phyloP scores from a whole-genome alignment of 495 filamentous ascomycete genomes.

The Trichoderma asperelloides region DNA sequence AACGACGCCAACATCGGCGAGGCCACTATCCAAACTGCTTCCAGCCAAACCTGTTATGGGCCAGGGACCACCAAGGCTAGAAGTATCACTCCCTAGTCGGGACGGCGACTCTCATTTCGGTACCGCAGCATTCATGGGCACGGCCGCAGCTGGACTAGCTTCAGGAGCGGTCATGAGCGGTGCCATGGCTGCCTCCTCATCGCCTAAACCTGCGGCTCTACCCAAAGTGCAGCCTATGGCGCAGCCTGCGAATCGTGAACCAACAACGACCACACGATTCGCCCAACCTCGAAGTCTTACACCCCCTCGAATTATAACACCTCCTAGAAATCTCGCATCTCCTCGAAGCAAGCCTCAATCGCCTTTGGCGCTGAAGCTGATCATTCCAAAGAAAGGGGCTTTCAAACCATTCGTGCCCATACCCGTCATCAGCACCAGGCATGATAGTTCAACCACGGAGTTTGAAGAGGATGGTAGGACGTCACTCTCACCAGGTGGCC shows the following conservation, averaged over 20 bases:
- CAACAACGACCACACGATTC: background rate
- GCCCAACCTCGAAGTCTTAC: background rate
- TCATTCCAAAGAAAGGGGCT: constrained; percentile 5
- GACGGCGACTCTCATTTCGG: background rate
- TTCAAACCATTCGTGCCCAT: background rate
- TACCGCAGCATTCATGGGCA: background rate
- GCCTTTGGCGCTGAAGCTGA: background rate
- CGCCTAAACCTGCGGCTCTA: background rate
- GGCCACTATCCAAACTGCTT: constrained; percentile 16
- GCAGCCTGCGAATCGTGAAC: background rate
- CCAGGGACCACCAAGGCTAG: constrained; percentile 13
- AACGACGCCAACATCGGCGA: background rate
- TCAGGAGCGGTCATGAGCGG: constrained; percentile 1
- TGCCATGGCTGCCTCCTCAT: background rate
- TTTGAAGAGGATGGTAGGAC: constrained; percentile 37
- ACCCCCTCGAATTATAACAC: background rate
- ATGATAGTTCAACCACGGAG: constrained; percentile 36
- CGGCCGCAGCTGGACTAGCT: background rate
- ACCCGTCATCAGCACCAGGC: constrained; percentile 11
- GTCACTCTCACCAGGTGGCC: constrained; percentile 12
- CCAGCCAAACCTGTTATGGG: constrained; percentile 21
- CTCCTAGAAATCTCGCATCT: constrained; percentile 17
- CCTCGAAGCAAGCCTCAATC: constrained; percentile 4
- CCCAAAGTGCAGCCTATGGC: background rate
- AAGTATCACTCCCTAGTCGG: background rate